Base-by-base conservation (phyloP, 768 basidiomycete species). In the Kwoniella shandongensis region DNA sequence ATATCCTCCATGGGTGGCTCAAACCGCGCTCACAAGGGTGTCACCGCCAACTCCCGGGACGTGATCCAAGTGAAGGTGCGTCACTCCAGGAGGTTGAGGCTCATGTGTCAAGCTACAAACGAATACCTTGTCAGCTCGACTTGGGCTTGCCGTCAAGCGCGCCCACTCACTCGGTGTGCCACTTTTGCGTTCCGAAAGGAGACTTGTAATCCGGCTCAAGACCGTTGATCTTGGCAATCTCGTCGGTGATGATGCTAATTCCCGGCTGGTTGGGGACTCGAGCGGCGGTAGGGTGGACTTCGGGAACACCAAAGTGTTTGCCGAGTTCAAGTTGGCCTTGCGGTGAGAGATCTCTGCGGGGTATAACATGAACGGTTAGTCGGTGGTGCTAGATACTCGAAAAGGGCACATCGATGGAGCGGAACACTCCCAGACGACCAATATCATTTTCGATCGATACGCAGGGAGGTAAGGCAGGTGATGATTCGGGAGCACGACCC, bases 311-410 rank as follows among this genome's bases (percentile, higher is more conserved):
- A 52, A 81, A 88, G 67, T 89, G 78, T 15, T 83, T 83, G 6
- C 81, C 86, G 56, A 90, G 78, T n/a, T 86, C 83, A 10, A 88
- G 81, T 66, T 89, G 86, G 59, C 86, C 80, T 44, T 85, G 79
- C 44, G 88, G 82, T 61, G 80, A 79, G 61, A 89, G 76, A 57
- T 85, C 84, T 78, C 89, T 88, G 66, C 88, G 83, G 41, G 85
- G 7, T 25, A 13, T 17, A 18, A 10, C 27, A 32, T 23, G 20
- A n/a, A n/a, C n/a, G n/a, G n/a, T n/a, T n/a, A n/a, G n/a, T n/a
- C n/a, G n/a, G n/a, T n/a, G n/a, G n/a, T n/a, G n/a, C n/a, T n/a
- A n/a, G n/a, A n/a, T n/a, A n/a, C n/a, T n/a, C n/a, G n/a, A n/a
- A n/a, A n/a, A n/a, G n/a, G n/a, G n/a, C n/a, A n/a, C n/a, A n/a